A percentile compares a stretch with the other conserved stretches of the same genome.
Evolutionary conservation across 2,329 filamentous ascomycete species (phyloP).

Genomic region (Beauveria scarabaeidicola): DNA sequence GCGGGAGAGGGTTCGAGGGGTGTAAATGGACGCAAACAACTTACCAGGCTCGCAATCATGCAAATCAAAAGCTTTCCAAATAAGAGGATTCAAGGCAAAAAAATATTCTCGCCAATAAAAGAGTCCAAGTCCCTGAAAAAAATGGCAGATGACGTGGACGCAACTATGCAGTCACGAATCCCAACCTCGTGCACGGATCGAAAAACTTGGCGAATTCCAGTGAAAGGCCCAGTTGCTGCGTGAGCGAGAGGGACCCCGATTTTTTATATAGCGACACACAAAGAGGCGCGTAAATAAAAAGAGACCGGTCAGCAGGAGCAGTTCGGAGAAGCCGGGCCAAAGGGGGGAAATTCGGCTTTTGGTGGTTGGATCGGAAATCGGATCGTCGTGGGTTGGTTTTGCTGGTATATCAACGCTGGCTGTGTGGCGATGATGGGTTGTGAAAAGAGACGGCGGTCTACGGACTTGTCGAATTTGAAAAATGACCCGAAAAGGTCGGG

Average conservation of each 20-base stretch:
- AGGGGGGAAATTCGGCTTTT: neutral
- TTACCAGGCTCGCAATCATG: slow-evolving; percentile 5
- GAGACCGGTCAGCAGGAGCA: neutral
- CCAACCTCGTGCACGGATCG: slow-evolving; percentile 7
- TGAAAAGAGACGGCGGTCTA: neutral
- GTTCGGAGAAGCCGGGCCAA: neutral
- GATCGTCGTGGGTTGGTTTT: neutral
- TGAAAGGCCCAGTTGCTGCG: slow-evolving; percentile 1
- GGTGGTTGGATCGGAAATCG: neutral
- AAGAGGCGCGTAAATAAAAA: neutral
- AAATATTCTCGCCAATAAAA: neutral
- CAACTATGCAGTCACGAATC: slow-evolving; percentile 1
- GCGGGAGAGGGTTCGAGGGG: neutral
- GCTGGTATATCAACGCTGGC: neutral
- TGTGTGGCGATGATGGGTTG: neutral
- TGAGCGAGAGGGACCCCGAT: neutral
- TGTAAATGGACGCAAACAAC: neutral
- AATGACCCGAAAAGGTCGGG: neutral
- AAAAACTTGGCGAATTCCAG: slow-evolving; percentile 11
- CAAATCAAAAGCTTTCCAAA: neutral
- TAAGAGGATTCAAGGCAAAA: neutral
- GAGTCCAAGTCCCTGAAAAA: neutral
- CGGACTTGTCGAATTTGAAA: neutral
- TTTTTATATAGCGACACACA: slow-evolving; percentile 2
- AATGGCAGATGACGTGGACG: neutral